These are phyloP conservation scores for Skeletonema costatum DNA, from an alignment of 108 stramenopile species.

Conservation along the genomic window DNA sequence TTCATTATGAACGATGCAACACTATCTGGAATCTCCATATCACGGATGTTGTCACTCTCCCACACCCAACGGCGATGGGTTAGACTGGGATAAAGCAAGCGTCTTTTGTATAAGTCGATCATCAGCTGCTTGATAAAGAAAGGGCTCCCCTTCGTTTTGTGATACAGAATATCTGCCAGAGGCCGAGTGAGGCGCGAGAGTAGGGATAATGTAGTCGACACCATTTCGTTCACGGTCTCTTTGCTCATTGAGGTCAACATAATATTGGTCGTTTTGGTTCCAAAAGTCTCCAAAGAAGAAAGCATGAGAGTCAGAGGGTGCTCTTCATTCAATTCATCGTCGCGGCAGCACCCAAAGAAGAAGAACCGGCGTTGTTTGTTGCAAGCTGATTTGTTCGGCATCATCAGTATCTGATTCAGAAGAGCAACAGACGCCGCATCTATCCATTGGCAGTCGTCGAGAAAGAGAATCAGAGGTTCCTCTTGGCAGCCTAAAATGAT, in stretches of 20 bases:
- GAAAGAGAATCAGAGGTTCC: background rate
- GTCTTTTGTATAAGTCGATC: background rate
- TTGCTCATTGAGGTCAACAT: conserved; percentile 7
- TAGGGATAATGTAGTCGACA: conserved; percentile 16
- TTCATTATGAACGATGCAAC: conserved; percentile 6
- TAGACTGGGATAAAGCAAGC: conserved; percentile 7
- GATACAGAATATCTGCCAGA: conserved; percentile 13
- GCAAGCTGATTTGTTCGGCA: background rate
- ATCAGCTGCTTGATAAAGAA: conserved; percentile 21
- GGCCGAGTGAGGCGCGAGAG: conserved; percentile 10
- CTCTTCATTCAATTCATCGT: conserved; percentile 9
- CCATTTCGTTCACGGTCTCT: conserved; percentile 1
- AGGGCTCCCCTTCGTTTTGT: conserved; percentile 32
- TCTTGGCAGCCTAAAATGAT: background rate
- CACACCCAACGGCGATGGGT: conserved; percentile 26
- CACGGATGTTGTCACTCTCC: conserved; percentile 21
- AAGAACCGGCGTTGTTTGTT: background rate
- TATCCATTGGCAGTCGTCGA: too few species aligned
- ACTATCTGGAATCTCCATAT: conserved; percentile 15
- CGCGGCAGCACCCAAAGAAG: conserved; percentile 17
- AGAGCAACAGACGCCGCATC: conserved; percentile 3
- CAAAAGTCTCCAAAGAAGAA: background rate
- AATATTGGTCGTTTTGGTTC: conserved; percentile 1
- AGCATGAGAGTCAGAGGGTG: conserved; percentile 11
- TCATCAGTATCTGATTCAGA: conserved; percentile 5